Base-by-base conservation (phyloP, 371 early-diverging fungal species). In the Mitosporidium daphniae region DNA sequence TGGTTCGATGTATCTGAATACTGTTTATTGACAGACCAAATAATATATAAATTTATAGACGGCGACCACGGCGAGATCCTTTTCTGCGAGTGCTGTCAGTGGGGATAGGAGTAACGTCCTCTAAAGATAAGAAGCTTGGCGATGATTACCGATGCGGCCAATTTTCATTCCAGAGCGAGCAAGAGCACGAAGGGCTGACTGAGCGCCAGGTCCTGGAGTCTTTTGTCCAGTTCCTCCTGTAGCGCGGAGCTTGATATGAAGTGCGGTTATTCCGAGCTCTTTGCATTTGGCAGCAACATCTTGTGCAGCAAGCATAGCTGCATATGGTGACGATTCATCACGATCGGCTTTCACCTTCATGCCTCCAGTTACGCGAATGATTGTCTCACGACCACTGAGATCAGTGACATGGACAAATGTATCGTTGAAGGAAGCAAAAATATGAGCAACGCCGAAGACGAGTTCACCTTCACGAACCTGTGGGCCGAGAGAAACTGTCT, bases 331-430 rank as follows among this genome's bases (percentile, higher is more conserved):
- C 25, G 91, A 78, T 51, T 98, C 99, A 55, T 98, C 99, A 58
- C 95, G 86, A 55, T 98, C 93, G 38, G 95, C 82, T 70, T 97
- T 97, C 43, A 98, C 99, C 61, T 82, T 94, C 97, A 97, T 98
- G 47, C 99, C 99, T 63, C 93, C 99, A 43, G 94, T 93, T 35
- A 93, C 71, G 59, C 93, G 82, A 48, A 64, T 57, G 48, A 97
- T 82, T 50, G 99, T 97, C 61, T 95, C 97, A 45, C 80, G 67
- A 25, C 97, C 95, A 35, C 97, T 78, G 39, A 99, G 54, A 78
- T 99, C 99, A 32, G 99, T 99, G 36, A 95, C 68, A 59, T 95
- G 95, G 19, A 60, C 65, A 42, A 95, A 84, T 41, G 99, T 99
- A 51, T 95, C 95, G 68, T 99, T 99, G 69, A 75, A 86, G 27